Conservation (phyloP, 805 yeast genomes). For the Gaillardinia entomophila region DNA sequence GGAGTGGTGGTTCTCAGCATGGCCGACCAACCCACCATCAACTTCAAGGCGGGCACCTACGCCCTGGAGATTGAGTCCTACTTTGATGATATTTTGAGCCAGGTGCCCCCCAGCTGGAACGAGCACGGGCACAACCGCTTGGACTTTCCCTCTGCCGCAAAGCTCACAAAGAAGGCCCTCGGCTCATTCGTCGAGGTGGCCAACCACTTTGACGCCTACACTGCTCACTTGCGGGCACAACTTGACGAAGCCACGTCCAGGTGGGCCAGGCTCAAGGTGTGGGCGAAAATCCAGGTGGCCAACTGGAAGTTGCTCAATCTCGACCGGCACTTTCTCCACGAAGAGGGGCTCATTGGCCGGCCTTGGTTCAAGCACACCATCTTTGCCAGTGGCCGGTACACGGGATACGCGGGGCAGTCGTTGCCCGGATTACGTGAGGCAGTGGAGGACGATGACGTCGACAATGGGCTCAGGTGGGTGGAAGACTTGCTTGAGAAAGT, state of each 20-base stretch:
- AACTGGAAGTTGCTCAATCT: constrained; percentile 36
- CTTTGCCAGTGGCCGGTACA: constrained; percentile 55
- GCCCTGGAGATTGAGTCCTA: constrained; percentile 31
- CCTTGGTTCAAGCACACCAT: constrained; percentile 55
- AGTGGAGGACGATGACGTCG: constrained; percentile 40
- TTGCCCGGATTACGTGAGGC: constrained; percentile 54
- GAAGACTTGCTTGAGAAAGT: too few species aligned
- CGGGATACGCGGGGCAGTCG: constrained; percentile 56
- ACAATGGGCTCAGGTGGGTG: constrained; percentile 34
- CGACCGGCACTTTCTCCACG: constrained; percentile 43
- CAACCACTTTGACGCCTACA: constrained; percentile 4
- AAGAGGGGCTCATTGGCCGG: constrained; percentile 45
- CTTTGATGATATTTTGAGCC: constrained; percentile 26
- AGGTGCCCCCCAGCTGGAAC: constrained; percentile 8
- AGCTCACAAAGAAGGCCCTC: too few species aligned
- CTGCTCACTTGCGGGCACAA: constrained; percentile 9
- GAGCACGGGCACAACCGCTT: too few species aligned
- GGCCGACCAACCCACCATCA: constrained; percentile 42
- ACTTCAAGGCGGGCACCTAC: constrained; percentile 36
- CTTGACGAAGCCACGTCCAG: constrained; percentile 13
- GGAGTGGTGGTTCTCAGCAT: constrained; percentile 47
- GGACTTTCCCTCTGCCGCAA: too few species aligned
- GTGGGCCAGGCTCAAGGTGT: constrained; percentile 19
- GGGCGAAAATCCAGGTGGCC: constrained; percentile 14
- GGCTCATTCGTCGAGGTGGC: constrained; percentile 5